Evolutionary conservation across 345 rosid species (phyloP), one percentile per base, ranked within the genome.

Genomic region (Rubroshorea leprosula): DNA sequence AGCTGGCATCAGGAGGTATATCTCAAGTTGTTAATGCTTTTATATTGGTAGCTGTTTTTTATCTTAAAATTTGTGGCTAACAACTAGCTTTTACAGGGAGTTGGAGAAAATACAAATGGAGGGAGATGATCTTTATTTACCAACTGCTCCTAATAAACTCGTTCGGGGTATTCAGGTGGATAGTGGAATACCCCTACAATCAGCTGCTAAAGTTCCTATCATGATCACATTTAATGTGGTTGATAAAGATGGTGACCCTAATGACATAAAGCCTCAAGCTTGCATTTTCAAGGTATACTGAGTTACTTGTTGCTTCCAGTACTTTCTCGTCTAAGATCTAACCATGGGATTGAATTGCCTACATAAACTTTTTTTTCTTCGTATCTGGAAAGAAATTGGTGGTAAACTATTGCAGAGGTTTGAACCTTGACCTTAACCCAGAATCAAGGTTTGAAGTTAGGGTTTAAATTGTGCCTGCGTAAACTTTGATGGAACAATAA

Each of bases 161-260:
- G 97, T 93, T 31, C 80, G 85, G 76, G 94, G 96, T 58, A 87
- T 93, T 49, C 83, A 62, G 35, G 85, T 82, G 57, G 96, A 90
- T 71, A 93, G 99, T 76, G 99, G 99, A 65, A 93, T 93, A 80
- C 99, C 97, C 13, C 78, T 93, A 54, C 99, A 93, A 49, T 93
- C 99, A 16, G 99, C 99, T 4, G 99, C 97, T 27, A 93, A 93
- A 73, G 99, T 93, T 68, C 99, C 99, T 65, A 89, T 93, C 43
- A 80, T 93, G 95, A 84, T 90, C 51, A 79, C 92, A 51, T 93
- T 93, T 80, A 73, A 93, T 72, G 99, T 93, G 63, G 71, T 82
- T 59, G 99, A 93, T 76, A 82, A 88, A 44, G 83, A 78, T 55
- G 95, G 96, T 61, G 85, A 82, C 61, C 74, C 18, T 10, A 74